Evolutionary conservation across 2,329 filamentous ascomycete species (phyloP), one percentile per base, ranked within the genome.

Genomic region (Pseudophaeomoniella oleicola): DNA sequence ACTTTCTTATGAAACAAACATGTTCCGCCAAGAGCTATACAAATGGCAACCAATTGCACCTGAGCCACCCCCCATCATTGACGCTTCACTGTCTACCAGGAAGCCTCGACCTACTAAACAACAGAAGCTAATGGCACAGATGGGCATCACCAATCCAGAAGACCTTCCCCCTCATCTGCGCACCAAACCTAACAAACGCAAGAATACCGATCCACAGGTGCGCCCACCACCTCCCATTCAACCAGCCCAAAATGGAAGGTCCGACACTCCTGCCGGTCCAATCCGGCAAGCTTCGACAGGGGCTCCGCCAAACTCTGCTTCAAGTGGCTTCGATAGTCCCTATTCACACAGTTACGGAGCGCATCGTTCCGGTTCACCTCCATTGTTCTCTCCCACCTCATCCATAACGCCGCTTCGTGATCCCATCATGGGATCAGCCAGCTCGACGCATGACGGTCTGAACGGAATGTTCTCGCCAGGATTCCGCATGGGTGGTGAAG

Each of bases 21-120:
- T 92, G 57, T 88, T 98, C 63, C 78, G 88, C 16, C 86, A 94
- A 54, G 86, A 94, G 53, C 68, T 98, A 39, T 90, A 98, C 59
- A 92, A 85, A 53, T 94, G 84, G 81, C 85, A 80, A 29, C 87
- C 87, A 2, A 84, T 96, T 16, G 87, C 90, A 2, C 81, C 85
- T 0, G 72, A 84, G 11, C 68, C 90, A 10, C 90, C 90, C 3
- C 87, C 87, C 15, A 78, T 92, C 27, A 69, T 94, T 6, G 81
- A 94, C 42, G 73, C 80, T 12, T 96, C 88, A 1, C 72, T 87
- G 43, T 94, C 87, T 35, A 98, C 90, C 3, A 75, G 90, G 40
- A 98, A 98, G 58, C 90, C 90, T 30, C 78, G 90, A 5, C 90
- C 90, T 5, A 98, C 90, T 0, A 98, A 98, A 60, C 74, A 94